These are phyloP conservation scores for Bacidia gigantensis DNA, from an alignment of 495 filamentous ascomycete genomes.

Conservation along the genomic window DNA sequence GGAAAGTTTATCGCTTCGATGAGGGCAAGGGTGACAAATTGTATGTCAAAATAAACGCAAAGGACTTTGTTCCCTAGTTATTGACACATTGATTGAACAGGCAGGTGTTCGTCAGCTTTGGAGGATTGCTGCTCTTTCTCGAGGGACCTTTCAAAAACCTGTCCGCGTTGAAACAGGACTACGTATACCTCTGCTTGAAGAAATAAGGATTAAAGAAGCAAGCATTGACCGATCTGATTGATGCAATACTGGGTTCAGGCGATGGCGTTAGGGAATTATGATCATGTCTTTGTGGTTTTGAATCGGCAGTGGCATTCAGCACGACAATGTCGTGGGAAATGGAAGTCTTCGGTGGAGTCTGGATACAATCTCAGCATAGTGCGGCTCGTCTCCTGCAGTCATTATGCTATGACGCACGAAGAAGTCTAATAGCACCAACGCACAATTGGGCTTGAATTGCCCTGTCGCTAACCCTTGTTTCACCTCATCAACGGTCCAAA, in stretches of 20 bases:
- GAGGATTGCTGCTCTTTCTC: conserved; percentile 75
- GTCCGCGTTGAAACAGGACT: conserved; percentile 75
- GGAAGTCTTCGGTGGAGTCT: conserved; percentile 68
- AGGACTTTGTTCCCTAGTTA: not conserved
- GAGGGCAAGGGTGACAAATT: conserved; percentile 73
- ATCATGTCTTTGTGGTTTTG: too few species aligned
- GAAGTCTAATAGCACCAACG: conserved; percentile 73
- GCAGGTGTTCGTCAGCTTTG: conserved; percentile 85
- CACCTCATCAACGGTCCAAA: conserved; percentile 63
- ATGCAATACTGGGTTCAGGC: conserved; percentile 14
- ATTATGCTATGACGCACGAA: conserved; percentile 76
- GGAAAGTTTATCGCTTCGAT: conserved; percentile 95
- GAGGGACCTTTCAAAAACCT: conserved; percentile 95
- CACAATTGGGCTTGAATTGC: conserved; percentile 91
- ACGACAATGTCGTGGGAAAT: conserved; percentile 50
- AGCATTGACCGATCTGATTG: not conserved
- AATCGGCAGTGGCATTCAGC: conserved; percentile 14
- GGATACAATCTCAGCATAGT: conserved; percentile 64
- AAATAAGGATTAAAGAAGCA: conserved; percentile 37
- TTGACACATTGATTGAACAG: conserved; percentile 30
- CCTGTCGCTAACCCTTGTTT: conserved; percentile 53
- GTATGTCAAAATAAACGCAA: conserved; percentile 37
- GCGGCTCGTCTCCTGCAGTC: conserved; percentile 65
- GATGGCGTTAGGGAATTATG: conserved; percentile 23
- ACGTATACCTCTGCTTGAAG: conserved; percentile 87